phyloP scores from a whole-genome alignment of 257 asterid genomes.

The Nemophila menziesii region DNA sequence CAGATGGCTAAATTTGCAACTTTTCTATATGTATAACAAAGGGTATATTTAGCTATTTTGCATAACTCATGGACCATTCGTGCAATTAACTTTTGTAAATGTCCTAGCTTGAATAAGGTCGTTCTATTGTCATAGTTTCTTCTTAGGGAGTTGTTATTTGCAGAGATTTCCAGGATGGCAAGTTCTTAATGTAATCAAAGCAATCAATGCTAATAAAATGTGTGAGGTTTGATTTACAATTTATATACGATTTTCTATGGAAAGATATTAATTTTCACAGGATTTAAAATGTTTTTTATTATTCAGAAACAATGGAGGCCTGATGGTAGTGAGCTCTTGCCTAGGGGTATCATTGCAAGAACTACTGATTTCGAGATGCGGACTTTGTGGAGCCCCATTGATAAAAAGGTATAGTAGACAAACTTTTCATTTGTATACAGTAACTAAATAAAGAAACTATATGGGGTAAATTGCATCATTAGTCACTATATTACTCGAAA shows the following conservation, averaged over 20 bases:
- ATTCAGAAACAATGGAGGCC: constrained; percentile 44
- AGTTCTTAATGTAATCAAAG: constrained; percentile 13
- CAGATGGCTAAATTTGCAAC: too few species aligned
- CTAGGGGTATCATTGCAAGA: constrained; percentile 43
- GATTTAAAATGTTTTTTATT: constrained; percentile 1
- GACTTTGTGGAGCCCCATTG: constrained; percentile 39
- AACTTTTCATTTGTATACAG: too few species aligned
- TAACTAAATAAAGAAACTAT: too few species aligned
- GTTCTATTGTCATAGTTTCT: too few species aligned
- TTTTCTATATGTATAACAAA: too few species aligned
- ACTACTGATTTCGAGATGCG: constrained; percentile 59
- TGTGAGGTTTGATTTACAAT: constrained; percentile 41
- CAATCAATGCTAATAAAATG: constrained; percentile 12
- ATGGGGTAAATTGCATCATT: too few species aligned
- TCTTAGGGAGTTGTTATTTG: constrained; percentile 7
- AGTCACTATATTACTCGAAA: too few species aligned
- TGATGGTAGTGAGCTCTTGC: constrained; percentile 53
- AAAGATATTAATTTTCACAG: neutral
- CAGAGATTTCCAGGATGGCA: constrained; percentile 39
- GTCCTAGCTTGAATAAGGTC: too few species aligned
- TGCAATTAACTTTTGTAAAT: too few species aligned
- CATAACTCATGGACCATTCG: too few species aligned
- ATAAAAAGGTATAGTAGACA: constrained; percentile 30
- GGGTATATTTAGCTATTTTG: too few species aligned
- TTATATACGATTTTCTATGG: neutral